Evolutionary conservation across 2,329 filamentous ascomycete genomes (phyloP), one percentile per base, ranked within the genome.

Genomic region (Aureobasidium sp.): DNA sequence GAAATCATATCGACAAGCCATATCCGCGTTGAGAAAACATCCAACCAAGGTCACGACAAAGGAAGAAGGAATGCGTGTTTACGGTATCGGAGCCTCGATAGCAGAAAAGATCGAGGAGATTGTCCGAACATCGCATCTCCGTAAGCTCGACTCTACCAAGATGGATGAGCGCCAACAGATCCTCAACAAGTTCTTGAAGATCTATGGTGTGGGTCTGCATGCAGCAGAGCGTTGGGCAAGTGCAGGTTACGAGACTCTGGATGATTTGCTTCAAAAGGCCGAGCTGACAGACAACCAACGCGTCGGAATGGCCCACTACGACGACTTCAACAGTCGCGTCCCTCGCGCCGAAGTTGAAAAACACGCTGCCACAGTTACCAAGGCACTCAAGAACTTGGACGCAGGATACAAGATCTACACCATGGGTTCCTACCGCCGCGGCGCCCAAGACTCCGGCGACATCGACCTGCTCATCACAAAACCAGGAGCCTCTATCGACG

Each of bases 91-190:
- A 8, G 67, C 78, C 11, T 81, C 89, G 1, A 76, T 96, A 1
- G 91, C 91, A 0, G 78, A 82, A 27, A 96, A 96, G 71, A 94
- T 97, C 64, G 89, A 94, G 67, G 93, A 96, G 69, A 95, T 96
- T 45, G 89, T 84, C 2, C 78, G 79, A 40, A 96, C 90, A 0
- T 82, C 90, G 67, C 78, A 79, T 27, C 80, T 96, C 0, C 81
- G 81, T 43, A 81, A 87, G 38, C 79, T 96, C 0, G 87, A 95
- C 35, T 84, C 86, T 66, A 83, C 88, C 0, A 81, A 82, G 59
- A 73, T 79, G 3, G 87, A 95, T 49, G 83, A 87, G 0, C 77
- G 79, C n/a, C 84, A 90, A 64, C 74, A 79, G 17, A 74, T 83
- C 0, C 74, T 95, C 0, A 82, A 86, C 61, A 71, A 83, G 0